Evolutionary conservation across 192 early-diverging fungal species (phyloP), one percentile per base, ranked within the genome.

Genomic region (Podila horticola): DNA sequence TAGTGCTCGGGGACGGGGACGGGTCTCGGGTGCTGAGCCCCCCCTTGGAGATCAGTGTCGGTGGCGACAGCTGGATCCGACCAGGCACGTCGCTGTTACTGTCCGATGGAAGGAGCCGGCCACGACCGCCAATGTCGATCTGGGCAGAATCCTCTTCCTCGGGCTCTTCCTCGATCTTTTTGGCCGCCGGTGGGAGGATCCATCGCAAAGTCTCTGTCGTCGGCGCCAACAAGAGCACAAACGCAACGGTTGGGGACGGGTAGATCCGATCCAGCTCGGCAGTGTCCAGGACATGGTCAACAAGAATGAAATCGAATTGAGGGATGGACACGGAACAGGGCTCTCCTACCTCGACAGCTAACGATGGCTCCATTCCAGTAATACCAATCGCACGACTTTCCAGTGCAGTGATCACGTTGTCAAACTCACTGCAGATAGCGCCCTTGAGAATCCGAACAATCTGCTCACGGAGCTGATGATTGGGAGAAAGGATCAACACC

Each of bases 271-370:
- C 75, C 30, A 77, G 57, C 26, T 71, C 75, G 9, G 64, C 67
- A 58, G 75, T 66, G 50, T 77, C 75, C 55, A 77, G 31, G 28
- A 77, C 75, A 22, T 77, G 69, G 31, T 77, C 75, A 5, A 77
- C 64, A 2, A 77, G n/a, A 15, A 77, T 77, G 30, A 71, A 71
- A 20, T 77, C 75, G 38, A 77, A 77, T 1, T 28, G 69, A 2
- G 17, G 30, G 31, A 67, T 4, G 22, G 17, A 4, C 22, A 51
- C 34, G 28, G 7, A 36, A 19, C 41, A 26, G 17, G n/a, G 12
- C 19, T 4, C 26, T 13, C 11, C 20, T 34, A 6, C 22, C 45
- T 13, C 12, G 41, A 11, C 13, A 41, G 6, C 30, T 29, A 30
- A 52, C 17, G 13, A 41, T 20, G 31, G 49, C 34, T 57, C 49